Evolutionary conservation across 352 stramenopile species (phyloP).

Genomic region (Blastocystis sp.): DNA sequence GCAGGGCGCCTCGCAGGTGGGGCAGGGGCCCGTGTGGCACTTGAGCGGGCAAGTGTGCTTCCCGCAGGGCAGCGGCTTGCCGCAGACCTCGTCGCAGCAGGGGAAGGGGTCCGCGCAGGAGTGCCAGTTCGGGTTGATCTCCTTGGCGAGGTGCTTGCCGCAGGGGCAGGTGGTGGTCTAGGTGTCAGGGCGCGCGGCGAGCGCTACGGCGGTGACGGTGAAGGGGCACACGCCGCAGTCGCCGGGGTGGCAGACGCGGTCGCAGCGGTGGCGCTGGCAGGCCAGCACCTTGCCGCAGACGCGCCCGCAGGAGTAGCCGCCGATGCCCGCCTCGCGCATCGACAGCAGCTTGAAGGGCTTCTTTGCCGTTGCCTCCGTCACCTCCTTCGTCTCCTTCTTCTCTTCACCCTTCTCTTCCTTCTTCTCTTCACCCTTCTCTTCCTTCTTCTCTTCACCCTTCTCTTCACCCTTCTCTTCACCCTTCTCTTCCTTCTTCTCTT

Average conservation of each 20-base stretch:
- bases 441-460: not conserved
- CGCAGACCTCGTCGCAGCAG: conserved; percentile 66
- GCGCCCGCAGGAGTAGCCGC: conserved; percentile 61
- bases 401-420: not conserved
- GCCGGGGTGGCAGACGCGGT: conserved; percentile 66
- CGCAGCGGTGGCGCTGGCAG: conserved; percentile 64
- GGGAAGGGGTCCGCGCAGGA: conserved; percentile 69
- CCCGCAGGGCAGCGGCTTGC: conserved; percentile 68
- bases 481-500: not conserved
- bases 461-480: not conserved
- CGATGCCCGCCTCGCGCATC: conserved; percentile 42
- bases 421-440: not conserved
- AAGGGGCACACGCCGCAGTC: conserved; percentile 67
- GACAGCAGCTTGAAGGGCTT: conserved; percentile 49
- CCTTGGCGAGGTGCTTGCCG: conserved; percentile 59
- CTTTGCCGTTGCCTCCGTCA: not conserved
- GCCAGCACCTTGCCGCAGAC: conserved; percentile 64
- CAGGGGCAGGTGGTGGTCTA: conserved; percentile 46
- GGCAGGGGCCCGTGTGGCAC: conserved; percentile 65
- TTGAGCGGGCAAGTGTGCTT: conserved; percentile 44
- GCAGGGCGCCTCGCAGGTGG: conserved; percentile 17
- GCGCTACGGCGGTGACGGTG: not conserved
- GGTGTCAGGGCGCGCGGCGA: not conserved
- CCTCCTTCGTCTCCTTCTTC: conserved; percentile 19
- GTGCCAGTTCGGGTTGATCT: conserved; percentile 50